Evolutionary conservation across 352 stramenopile genomes (phyloP).

Genomic region (Phytophthora sojae): DNA sequence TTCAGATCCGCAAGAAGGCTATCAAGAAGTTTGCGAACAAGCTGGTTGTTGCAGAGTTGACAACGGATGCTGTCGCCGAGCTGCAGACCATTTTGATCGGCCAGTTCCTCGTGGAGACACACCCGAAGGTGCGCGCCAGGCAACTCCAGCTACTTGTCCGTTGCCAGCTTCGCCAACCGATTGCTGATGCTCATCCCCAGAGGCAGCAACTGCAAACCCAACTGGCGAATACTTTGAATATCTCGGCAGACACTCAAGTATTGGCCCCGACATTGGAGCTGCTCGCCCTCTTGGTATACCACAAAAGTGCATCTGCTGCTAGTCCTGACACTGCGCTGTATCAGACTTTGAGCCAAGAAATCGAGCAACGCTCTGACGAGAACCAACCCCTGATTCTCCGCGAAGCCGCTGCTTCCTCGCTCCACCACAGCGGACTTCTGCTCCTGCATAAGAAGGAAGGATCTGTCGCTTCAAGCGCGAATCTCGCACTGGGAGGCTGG

Average conservation of each 20-base stretch:
- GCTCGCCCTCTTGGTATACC: constrained; percentile 51
- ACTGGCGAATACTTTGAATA: constrained; percentile 37
- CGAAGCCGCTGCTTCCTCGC: constrained; percentile 57
- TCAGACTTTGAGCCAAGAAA: constrained; percentile 46
- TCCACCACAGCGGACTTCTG: constrained; percentile 61
- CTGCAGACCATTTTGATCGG: constrained; percentile 51
- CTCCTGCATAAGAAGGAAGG: constrained; percentile 20
- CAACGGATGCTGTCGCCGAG: constrained; percentile 14
- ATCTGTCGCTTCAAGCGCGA: constrained; percentile 2
- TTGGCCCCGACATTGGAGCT: constrained; percentile 65
- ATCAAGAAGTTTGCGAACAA: constrained; percentile 62
- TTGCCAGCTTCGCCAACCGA: constrained; percentile 38
- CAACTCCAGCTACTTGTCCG: constrained; percentile 61
- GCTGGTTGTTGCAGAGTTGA: constrained; percentile 20
- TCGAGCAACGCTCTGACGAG: constrained; percentile 55
- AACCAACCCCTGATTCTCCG: constrained; percentile 69
- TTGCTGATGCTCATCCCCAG: constrained; percentile 14
- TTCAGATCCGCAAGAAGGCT: constrained; percentile 72
- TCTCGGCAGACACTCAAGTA: constrained; percentile 60
- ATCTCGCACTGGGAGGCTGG: constrained; percentile 63
- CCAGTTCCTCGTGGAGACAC: constrained; percentile 67
- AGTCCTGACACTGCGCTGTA: constrained; percentile 31
- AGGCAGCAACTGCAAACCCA: constrained; percentile 31
- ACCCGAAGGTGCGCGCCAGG: constrained; percentile 70
- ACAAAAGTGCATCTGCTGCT: constrained; percentile 12